Base-by-base conservation (phyloP, 164 flowering plant genomes). In the Protea cynaroides region DNA sequence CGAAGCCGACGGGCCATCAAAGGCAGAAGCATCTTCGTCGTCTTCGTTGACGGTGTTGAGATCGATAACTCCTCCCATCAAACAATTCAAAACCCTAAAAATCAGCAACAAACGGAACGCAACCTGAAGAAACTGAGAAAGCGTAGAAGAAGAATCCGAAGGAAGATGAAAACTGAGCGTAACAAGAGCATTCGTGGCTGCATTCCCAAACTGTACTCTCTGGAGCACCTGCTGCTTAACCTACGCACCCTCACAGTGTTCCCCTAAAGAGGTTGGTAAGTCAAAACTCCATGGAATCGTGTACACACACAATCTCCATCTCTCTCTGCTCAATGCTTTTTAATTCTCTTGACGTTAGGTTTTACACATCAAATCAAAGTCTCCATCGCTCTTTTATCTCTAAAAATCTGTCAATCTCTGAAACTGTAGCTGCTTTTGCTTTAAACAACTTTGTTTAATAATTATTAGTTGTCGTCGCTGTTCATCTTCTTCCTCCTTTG, bases 41-140 rank as follows among this genome's bases (percentile, higher is more conserved):
- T 84, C 91, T 15, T 80, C 82, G 66, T 74, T 68, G 46, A 69
- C 73, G 15, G 84, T 82, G 77, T 89, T 89, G 43, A 92, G 82
- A 76, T 92, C 98, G 68, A 90, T 85, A 46, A 87, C 52, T 22
- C 83, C 88, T 67, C 69, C 79, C 86, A 85, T 80, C 37, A 57
- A 62, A 3, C 17, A 17, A 69, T 62, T 7, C 23, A 24, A 59
- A 24, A 40, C 24, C 43, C 40, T 25, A 29, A 8, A 23, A 29
- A 4, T 22, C 36, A 50, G 61, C 21, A 34, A 36, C 1, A 71
- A 68, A 65, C 68, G 36, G 50, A 43, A 46, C 13, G 25, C 38
- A 67, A 62, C n/a, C 60, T 49, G 57, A 53, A 67, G 68, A 76
- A 64, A 70, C 63, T 76, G 70, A 68, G 61, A 69, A 52, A 65